Evolutionary conservation across 768 basidiomycete genomes (phyloP).

Genomic region (Dioszegia crocea): DNA sequence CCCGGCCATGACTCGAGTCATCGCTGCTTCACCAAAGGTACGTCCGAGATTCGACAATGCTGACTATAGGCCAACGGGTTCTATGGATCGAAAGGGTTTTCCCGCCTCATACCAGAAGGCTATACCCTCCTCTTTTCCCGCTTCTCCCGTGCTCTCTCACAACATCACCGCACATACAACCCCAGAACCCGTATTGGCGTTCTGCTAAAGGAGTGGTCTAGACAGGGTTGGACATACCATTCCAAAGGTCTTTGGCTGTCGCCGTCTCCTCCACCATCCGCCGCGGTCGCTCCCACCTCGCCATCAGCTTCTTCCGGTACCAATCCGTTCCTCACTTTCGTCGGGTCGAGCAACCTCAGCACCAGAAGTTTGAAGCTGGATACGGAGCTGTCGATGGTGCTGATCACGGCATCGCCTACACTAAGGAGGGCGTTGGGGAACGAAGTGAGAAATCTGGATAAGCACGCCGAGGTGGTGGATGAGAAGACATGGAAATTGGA

Average conservation of each 20-base stretch:
- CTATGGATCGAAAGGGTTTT: constrained; percentile 79
- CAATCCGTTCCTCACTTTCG: constrained; percentile 68
- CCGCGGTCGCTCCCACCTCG: not conserved
- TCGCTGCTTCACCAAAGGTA: constrained; percentile 84
- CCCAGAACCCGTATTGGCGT: constrained; percentile 54
- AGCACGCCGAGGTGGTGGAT: constrained; percentile 38
- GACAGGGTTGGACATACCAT: constrained; percentile 92
- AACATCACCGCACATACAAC: constrained; percentile 30
- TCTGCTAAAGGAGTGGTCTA: constrained; percentile 79
- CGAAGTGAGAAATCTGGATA: constrained; percentile 48
- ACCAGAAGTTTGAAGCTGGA: constrained; percentile 85
- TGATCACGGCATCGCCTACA: constrained; percentile 62
- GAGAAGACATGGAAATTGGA: constrained; percentile 44
- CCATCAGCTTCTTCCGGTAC: not conserved
- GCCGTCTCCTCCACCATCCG: constrained; percentile 28
- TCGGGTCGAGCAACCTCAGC: constrained; percentile 93
- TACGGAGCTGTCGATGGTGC: constrained; percentile 82
- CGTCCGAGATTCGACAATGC: constrained; percentile 14
- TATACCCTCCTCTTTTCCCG: constrained; percentile 82
- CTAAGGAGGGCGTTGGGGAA: constrained; percentile 42
- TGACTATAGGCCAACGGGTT: constrained; percentile 84
- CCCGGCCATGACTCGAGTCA: constrained; percentile 60
- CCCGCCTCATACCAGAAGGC: constrained; percentile 88
- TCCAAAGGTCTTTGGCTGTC: constrained; percentile 94
- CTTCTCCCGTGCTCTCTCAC: constrained; percentile 54